Conservation (phyloP, 2,329 filamentous ascomycete genomes). For the Scleromitrula shiraiana region DNA sequence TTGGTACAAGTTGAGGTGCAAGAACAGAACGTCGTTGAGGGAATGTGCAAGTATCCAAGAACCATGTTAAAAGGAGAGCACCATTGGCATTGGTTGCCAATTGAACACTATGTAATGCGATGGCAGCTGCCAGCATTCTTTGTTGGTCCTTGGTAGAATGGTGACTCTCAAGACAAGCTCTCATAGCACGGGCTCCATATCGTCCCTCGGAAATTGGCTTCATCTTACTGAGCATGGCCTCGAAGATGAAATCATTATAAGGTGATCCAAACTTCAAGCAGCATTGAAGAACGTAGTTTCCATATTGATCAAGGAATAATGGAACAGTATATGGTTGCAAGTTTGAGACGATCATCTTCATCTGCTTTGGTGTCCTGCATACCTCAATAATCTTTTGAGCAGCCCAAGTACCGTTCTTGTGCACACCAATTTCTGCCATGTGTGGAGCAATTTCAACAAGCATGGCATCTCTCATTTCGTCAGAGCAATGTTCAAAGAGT, state of each 20-base stretch:
- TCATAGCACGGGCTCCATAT: conserved; percentile 92
- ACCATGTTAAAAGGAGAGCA: conserved; percentile 90
- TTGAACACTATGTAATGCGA: conserved; percentile 94
- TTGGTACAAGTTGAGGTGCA: conserved; percentile 83
- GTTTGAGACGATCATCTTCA: conserved; percentile 75
- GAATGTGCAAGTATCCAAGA: conserved; percentile 96
- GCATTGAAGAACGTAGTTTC: conserved; percentile 96
- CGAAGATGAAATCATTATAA: conserved; percentile 95
- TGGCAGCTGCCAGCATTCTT: conserved; percentile 84
- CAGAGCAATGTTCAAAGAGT: conserved; percentile 92
- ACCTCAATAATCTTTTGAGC: conserved; percentile 99
- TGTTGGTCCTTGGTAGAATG: conserved; percentile 94
- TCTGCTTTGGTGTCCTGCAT: conserved; percentile 76
- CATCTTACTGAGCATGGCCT: conserved; percentile 88
- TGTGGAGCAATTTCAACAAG: conserved; percentile 79
- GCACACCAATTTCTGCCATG: conserved; percentile 90
- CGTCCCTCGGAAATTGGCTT: conserved; percentile 91
- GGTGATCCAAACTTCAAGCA: conserved; percentile 86
- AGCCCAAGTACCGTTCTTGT: conserved; percentile 99
- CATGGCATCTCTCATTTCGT: conserved; percentile 86
- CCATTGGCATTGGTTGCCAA: conserved; percentile 95
- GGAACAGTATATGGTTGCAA: conserved; percentile 81
- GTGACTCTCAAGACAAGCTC: conserved; percentile 92
- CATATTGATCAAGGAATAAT: conserved; percentile 93
- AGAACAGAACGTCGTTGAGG: conserved; percentile 84